Base-by-base conservation (phyloP, 2,329 filamentous ascomycete species). In the Fusarium udum region DNA sequence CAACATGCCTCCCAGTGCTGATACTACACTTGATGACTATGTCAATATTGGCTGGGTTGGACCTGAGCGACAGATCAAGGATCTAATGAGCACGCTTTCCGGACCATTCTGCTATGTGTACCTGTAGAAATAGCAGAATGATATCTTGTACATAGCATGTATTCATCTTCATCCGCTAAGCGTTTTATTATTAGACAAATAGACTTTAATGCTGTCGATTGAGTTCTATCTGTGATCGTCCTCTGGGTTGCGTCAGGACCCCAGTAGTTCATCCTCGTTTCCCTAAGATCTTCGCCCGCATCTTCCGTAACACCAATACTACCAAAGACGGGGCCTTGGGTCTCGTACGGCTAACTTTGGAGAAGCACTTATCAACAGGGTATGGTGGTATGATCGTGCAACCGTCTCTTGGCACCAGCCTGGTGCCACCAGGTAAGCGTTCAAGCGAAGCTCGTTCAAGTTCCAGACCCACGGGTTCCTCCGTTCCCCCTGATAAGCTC, bases 31-130 rank as follows among this genome's bases (percentile, higher is more conserved):
- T 45, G 73, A 79, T 7, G 80, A 81, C 28, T 52, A 73, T 22
- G 66, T 82, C 10, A 60, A 77, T 45, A 67, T 80, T 48, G 78
- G 77, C 10, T 78, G 72, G 43, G 71, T 74, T 34, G 79, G 72
- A 7, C 46, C 71, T 22, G 58, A 66, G 43, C 59, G 62, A 14
- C 71, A 79, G 51, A 84, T 83, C 56, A 75, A 77, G 59, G 78
- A 80, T 26, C 66, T 81, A 8, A 69, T 82, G 72, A 81, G 77
- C 64, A 81, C 80, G 3, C 53, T 81, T 4, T 74, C 75, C 26
- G 80, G 80, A 11, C 80, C 79, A 6, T 81, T 82, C 49, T 83
- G 81, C 51, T 78, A 78, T 28, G 69, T 78, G 57, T 82, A 82
- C 52, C 39, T 82, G 42, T 82, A 80, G 59, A 22, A 15, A 45